phyloP scores from a whole-genome alignment of 257 asterid genomes.

The Nicotiana otophora region DNA sequence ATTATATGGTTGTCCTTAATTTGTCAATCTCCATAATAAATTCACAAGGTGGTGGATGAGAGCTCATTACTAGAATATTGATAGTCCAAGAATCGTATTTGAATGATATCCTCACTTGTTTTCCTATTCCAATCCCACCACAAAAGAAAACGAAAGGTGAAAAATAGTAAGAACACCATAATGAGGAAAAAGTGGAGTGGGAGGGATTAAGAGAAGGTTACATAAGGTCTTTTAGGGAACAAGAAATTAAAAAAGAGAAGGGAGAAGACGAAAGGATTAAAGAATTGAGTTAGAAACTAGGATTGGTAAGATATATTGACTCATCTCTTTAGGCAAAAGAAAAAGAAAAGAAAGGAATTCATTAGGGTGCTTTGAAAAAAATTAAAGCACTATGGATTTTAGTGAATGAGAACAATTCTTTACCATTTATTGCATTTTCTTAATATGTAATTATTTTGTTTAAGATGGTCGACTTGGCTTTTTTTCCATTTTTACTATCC shows the following conservation, averaged over 20 bases:
- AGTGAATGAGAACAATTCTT: constrained; percentile 3
- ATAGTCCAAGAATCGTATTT: not conserved
- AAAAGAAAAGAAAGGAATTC: not conserved
- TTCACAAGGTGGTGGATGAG: not conserved
- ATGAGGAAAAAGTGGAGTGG: not conserved
- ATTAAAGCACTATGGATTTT: not conserved
- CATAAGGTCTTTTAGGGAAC: constrained; percentile 3
- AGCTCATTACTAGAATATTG: not conserved
- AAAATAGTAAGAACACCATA: not conserved
- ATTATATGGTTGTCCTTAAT: not conserved
- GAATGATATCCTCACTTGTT: not conserved
- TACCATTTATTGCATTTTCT: not conserved
- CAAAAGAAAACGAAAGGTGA: not conserved
- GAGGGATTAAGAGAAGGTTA: not conserved
- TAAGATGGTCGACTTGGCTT: not conserved
- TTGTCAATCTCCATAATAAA: not conserved
- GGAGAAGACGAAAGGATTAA: not conserved
- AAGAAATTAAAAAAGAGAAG: not conserved
- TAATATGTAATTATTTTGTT: constrained; percentile 1
- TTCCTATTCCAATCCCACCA: not conserved
- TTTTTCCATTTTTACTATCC: not conserved
- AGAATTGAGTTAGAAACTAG: constrained; percentile 3
- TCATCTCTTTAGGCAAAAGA: not conserved
- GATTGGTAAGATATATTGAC: not conserved
- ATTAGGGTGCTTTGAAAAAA: not conserved